Evolutionary conservation across 2,329 filamentous ascomycete species (phyloP).

Genomic region (Acephala macrosclerotiorum): DNA sequence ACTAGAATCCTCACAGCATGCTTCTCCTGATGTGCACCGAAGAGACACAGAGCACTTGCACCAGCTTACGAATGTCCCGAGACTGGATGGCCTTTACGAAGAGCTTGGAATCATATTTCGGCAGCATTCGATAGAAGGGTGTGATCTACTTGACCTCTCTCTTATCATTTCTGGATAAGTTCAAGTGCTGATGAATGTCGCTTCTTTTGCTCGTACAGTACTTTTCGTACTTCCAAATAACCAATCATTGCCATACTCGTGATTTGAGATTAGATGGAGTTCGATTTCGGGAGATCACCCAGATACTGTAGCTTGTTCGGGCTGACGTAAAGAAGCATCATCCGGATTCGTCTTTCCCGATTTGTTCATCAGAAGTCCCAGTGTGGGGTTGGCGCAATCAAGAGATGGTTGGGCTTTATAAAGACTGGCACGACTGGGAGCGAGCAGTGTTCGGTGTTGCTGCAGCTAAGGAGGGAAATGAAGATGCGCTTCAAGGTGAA

Average conservation of each 20-base stretch:
- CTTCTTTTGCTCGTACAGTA: no score
- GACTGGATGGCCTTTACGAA: no score
- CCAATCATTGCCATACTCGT: background rate
- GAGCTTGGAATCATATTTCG: no score
- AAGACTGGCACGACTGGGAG: no score
- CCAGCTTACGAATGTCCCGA: no score
- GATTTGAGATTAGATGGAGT: background rate
- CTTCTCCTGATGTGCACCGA: no score
- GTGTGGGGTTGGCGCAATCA: slow-evolving; percentile 6
- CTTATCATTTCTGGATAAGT: no score
- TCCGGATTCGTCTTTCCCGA: slow-evolving; percentile 1
- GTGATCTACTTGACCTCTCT: no score
- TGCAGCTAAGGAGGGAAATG: slow-evolving; percentile 3
- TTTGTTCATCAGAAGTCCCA: background rate
- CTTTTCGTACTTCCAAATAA: no score
- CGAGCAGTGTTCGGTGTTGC: background rate
- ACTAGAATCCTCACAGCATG: background rate
- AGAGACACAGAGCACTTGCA: background rate
- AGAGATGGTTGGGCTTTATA: background rate
- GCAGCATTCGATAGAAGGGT: no score
- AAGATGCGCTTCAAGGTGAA: slow-evolving; percentile 8
- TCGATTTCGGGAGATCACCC: slow-evolving; percentile 11
- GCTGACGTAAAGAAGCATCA: slow-evolving; percentile 12
- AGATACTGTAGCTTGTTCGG: background rate
- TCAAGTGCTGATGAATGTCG: no score